Conservation (phyloP, 257 asterid genomes). For the Echium plantagineum region DNA sequence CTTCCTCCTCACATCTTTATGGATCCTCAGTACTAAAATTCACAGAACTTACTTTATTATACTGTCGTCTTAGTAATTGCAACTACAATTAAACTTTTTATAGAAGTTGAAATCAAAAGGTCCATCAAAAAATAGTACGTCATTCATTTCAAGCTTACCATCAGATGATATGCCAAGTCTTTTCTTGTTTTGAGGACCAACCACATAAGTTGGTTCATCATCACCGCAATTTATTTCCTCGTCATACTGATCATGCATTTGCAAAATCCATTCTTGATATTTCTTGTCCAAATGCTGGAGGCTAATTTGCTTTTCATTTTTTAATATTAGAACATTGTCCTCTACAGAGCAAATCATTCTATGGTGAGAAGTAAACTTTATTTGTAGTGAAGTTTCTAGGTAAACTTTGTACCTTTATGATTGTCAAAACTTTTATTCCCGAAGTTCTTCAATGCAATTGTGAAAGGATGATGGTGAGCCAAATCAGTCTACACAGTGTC, state of each 20-base stretch:
- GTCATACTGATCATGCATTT: slow-evolving; percentile 52
- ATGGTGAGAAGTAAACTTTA: neutral
- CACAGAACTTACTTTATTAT: slow-evolving; percentile 4
- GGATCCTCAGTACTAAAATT: slow-evolving; percentile 49
- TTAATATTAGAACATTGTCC: slow-evolving; percentile 24
- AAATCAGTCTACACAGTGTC: slow-evolving; percentile 44
- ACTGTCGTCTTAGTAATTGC: neutral
- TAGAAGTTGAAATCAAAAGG: neutral
- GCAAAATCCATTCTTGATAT: slow-evolving; percentile 45
- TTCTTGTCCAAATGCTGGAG: slow-evolving; percentile 42
- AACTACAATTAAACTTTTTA: neutral
- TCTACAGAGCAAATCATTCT: slow-evolving; percentile 21
- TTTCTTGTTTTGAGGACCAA: slow-evolving; percentile 28
- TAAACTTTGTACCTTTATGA: slow-evolving; percentile 24
- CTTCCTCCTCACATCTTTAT: slow-evolving; percentile 36
- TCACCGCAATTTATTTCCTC: slow-evolving; percentile 41
- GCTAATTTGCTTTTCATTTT: slow-evolving; percentile 36
- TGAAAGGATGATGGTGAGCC: slow-evolving; percentile 52
- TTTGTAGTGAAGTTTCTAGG: slow-evolving; percentile 3
- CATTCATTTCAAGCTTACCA: slow-evolving; percentile 26
- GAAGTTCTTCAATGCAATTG: slow-evolving; percentile 48
- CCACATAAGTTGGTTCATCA: slow-evolving; percentile 35
- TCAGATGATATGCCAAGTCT: slow-evolving; percentile 36
- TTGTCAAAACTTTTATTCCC: slow-evolving; percentile 35
- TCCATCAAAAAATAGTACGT: neutral